phyloP scores from a whole-genome alignment of 257 asterid species.

The Nemophila menziesii region DNA sequence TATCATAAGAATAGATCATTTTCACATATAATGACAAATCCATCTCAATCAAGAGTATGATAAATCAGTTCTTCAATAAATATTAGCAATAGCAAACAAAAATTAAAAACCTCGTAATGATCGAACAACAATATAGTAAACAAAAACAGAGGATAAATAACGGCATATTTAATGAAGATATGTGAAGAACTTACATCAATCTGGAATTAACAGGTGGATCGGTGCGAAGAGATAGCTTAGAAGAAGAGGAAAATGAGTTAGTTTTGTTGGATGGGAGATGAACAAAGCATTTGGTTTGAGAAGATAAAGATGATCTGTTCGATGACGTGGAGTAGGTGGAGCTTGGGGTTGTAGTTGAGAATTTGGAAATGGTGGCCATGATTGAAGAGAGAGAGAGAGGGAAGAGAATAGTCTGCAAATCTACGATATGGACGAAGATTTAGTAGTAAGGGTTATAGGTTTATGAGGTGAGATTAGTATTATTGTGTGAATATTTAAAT shows the following conservation, averaged over 20 bases:
- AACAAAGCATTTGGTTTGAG: constrained; percentile 26
- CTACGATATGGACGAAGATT: background rate
- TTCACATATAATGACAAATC: no score
- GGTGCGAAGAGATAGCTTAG: constrained; percentile 25
- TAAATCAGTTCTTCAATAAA: background rate
- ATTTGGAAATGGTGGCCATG: constrained; percentile 77
- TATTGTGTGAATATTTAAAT: no score
- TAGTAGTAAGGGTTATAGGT: background rate
- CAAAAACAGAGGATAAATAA: background rate
- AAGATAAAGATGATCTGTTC: constrained; percentile 20
- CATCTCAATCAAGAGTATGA: background rate
- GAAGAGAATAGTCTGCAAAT: no score
- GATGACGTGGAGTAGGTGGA: constrained; percentile 1
- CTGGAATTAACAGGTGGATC: constrained; percentile 18
- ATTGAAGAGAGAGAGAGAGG: no score
- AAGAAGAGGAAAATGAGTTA: constrained; percentile 20
- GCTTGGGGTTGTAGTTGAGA: constrained; percentile 19
- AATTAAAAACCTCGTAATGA: background rate
- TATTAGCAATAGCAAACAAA: background rate
- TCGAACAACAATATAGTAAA: background rate
- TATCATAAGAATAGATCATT: no score
- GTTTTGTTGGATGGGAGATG: constrained; percentile 21
- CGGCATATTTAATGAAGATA: background rate
- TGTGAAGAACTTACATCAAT: constrained; percentile 30
- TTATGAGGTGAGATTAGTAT: background rate